Base-by-base conservation (phyloP, 768 basidiomycete species). In the Coprinopsis strossmayeri region DNA sequence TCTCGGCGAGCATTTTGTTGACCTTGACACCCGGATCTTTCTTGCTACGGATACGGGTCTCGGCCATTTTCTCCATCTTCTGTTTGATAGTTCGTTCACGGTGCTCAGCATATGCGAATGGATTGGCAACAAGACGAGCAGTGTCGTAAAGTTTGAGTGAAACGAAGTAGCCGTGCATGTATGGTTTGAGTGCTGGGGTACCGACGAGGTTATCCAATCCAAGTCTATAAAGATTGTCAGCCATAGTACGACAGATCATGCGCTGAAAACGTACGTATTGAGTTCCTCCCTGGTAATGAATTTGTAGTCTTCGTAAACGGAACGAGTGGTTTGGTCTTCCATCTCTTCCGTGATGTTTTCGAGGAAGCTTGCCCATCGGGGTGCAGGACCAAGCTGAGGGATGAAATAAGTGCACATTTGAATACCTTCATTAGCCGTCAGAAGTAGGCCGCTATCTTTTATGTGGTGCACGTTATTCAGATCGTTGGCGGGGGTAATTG, bases 81-180 rank as follows among this genome's bases (percentile, higher is more conserved):
- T 91, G 85, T 44, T 79, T 78, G 46, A 97, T 77, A 61, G 91
- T 69, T 59, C 84, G 85, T 64, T 95, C 92, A 54, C 92, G 86
- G 64, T 97, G 84, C 60, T 99, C 96, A 34, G 83, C 84, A 64
- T 98, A 97, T 9, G 86, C 91, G 62, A 91, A 94, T 1, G 96
- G 96, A 69, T 98, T 97, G 49, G 92, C 86, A 56, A 98, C 93
- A 54, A 95, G 78, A 26, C 94, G 84, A 1, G 96, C 96, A 44
- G 94, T 87, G 57, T 94, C 91, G 70, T 98, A 98, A 3, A 98
- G 79, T 59, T 92, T 91, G 67, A 98, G 82, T 3, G 93, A 90
- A 53, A 97, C 67, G 72, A 99, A 98, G 79, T 94, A 98, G 35
- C 96, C 96, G 66, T 99, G 96, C 95, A 99, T 97, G 69, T 98